Percentiles rank a stretch among this genome's conserved stretches.
phyloP scores from a whole-genome alignment of 495 filamentous ascomycete species.

The Neurospora sp. region DNA sequence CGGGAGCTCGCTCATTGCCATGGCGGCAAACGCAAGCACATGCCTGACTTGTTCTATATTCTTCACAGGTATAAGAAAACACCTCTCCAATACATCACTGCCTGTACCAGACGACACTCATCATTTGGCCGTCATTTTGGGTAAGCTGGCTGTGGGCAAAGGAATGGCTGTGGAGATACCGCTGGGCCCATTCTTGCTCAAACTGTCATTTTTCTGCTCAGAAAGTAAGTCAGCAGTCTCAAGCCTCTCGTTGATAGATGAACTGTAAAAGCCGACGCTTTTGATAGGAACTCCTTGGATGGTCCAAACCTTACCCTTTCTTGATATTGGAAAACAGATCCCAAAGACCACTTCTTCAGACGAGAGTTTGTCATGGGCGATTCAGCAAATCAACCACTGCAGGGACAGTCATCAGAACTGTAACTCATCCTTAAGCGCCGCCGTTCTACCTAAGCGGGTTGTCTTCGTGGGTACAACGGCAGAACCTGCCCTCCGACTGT shows the following conservation, averaged over 20 bases:
- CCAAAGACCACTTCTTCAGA: background rate
- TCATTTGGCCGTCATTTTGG: background rate
- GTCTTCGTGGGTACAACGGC: background rate
- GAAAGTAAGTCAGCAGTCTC: background rate
- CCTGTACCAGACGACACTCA: background rate
- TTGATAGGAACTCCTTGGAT: conserved; percentile 1
- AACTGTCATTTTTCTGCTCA: conserved; percentile 1
- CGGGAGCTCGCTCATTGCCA: background rate
- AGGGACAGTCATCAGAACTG: background rate
- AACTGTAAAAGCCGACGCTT: background rate
- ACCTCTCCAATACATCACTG: background rate
- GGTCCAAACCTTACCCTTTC: background rate
- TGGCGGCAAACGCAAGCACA: background rate
- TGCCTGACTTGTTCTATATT: background rate
- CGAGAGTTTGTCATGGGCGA: conserved; percentile 2
- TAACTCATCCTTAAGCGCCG: background rate
- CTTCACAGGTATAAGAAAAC: background rate
- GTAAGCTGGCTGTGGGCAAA: background rate
- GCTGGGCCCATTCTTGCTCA: background rate
- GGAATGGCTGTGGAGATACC: background rate
- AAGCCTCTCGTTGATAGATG: background rate
- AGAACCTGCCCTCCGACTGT: background rate
- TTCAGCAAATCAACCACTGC: conserved; percentile 1
- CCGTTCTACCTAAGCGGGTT: background rate
- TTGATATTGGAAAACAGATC: background rate